Evolutionary conservation across 257 asterid species (phyloP).

Genomic region (Cinchona pubescens): DNA sequence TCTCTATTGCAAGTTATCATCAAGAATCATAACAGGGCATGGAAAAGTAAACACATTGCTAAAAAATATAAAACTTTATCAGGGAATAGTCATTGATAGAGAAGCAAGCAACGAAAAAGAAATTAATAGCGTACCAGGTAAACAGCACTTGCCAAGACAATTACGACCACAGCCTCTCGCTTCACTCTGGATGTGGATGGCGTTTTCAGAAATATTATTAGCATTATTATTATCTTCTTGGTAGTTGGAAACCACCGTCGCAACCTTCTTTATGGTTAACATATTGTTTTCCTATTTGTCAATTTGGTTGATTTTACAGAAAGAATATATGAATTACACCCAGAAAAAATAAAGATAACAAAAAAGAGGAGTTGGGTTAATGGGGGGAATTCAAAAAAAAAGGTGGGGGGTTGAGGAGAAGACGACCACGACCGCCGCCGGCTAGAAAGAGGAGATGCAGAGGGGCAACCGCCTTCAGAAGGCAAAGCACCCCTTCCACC

Average conservation of each 20-base stretch:
- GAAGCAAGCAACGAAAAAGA: not conserved
- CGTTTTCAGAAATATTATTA: slow-evolving; percentile 27
- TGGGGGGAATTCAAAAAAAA: not conserved
- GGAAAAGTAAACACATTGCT: not conserved
- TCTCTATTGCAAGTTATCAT: no score
- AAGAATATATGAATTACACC: not conserved
- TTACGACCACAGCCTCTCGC: slow-evolving; percentile 50
- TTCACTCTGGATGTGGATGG: slow-evolving; percentile 19
- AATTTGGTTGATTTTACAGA: not conserved
- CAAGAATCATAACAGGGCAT: not conserved
- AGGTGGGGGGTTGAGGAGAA: no score
- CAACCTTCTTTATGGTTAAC: slow-evolving; percentile 72
- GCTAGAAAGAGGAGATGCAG: slow-evolving; percentile 71
- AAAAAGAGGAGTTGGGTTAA: slow-evolving; percentile 1
- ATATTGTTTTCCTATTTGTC: slow-evolving; percentile 15
- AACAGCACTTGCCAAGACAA: slow-evolving; percentile 68
- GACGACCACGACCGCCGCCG: slow-evolving; percentile 50
- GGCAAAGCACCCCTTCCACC: slow-evolving; percentile 83
- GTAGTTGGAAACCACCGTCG: slow-evolving; percentile 63
- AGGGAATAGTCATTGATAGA: not conserved
- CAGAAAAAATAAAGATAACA: slow-evolving; percentile 5
- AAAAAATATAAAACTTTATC: not conserved
- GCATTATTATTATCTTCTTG: slow-evolving; percentile 41
- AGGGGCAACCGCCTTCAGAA: slow-evolving; percentile 80
- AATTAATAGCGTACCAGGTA: slow-evolving; percentile 44